Evolutionary conservation across 805 yeast genomes (phyloP), one percentile per base, ranked within the genome.

Genomic region (Candida fluviatilis): DNA sequence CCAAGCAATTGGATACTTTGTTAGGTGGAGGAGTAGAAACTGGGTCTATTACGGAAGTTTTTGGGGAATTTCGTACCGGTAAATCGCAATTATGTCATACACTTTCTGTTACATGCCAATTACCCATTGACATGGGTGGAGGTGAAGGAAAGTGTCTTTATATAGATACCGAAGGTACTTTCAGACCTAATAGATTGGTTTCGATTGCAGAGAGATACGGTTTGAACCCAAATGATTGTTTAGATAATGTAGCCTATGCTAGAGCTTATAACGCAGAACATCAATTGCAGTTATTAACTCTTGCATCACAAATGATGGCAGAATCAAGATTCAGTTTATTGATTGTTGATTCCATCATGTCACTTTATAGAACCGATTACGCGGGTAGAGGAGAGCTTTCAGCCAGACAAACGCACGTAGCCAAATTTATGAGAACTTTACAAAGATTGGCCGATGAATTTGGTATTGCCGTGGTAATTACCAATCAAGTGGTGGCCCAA

Each of bases 261-360:
- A 35, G 51, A 25, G 97, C 98, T 4, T 90, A 87, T 61, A 93
- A 93, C 52, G 95, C 97, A 1, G 99, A 93, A 57, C 99, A 93
- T 60, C 97, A 93, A 60, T 69, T 86, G 48, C 86, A 83, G 58
- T 74, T 93, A 39, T 70, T 93, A 41, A 84, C 82, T 46, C 86
- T 84, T 45, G 98, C 98, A 0, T 95, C 96, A 10, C 82, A 82
- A 47, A 84, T 91, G 95, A 91, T 93, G 98, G 76, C 96, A 12
- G 93, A 87, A 57, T 82, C 96, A 17, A 74, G 98, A 47, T 93
- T 93, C 52, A 82, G 95, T 5, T 62, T 93, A 48, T 71, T 93
- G 42, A 84, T 93, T 45, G 96, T 93, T n/a, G 99, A 93, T 62
- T 88, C 97, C 8, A 86, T 93, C 43, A 93, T 95, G 97, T 95